Evolutionary conservation across 2,329 filamentous ascomycete species (phyloP), one percentile per base, ranked within the genome.

Genomic region (Cordyceps sp.): DNA sequence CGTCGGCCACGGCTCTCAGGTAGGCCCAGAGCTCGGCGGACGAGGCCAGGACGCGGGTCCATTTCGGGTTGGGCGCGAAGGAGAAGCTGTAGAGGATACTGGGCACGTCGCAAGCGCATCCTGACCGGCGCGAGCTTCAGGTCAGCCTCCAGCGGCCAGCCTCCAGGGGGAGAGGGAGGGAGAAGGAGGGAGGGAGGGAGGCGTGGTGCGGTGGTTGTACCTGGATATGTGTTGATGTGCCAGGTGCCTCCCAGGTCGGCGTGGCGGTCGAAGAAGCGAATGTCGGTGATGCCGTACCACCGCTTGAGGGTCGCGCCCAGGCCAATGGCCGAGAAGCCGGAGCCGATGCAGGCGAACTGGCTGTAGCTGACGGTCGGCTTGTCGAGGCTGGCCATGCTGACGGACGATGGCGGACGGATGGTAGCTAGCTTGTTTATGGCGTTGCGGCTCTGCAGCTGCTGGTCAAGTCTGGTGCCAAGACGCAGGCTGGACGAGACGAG

Each of bases 141-240:
- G 22, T 10, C 2, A 5, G 3, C 10, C 12, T 12, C 16, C 4
- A 10, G 6, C 2, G 9, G 22, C n/a, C n/a, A n/a, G n/a, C n/a
- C 22, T 10, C n/a, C 22, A 24, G 22, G 22, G 4, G 9, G n/a
- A 24, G 22, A 10, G 4, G 9, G 22, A 24, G 22, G n/a, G 22
- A 10, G 9, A 24, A 10, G 9, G 9, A 10, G 22, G n/a, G 22
- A 24, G 4, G n/a, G 22, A 24, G 10, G 22, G n/a, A 24, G 5
- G 9, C n/a, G n/a, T n/a, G n/a, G n/a, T n/a, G n/a, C n/a, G n/a
- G n/a, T n/a, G n/a, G 10, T 14, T 14, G n/a, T 10, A 47, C 66
- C 66, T 9, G 68, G 73, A 47, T 78, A 78, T 21, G 60, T 55
- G 45, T 77, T 78, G 28, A 63, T 62, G 49, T 61, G 63, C 74